Base-by-base conservation (phyloP, 768 basidiomycete species). In the Leccinum rimulosum region DNA sequence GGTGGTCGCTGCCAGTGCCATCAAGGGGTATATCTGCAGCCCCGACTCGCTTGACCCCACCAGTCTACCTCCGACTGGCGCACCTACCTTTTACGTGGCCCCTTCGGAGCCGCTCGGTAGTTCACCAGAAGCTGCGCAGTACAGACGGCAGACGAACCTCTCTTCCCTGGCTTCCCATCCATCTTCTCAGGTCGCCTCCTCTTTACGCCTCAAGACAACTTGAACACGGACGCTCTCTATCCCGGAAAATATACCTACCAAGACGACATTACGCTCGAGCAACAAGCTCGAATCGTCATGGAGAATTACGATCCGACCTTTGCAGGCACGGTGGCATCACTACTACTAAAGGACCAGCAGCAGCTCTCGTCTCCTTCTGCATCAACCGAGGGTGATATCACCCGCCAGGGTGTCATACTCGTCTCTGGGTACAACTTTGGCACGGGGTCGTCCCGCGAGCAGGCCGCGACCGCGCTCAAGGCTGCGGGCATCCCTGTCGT, bases 181-280 rank as follows among this genome's bases (percentile, higher is more conserved):
- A 74, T 77, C 28, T 97, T 99, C 75, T 74, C 83, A 0, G 97
- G 97, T 1, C 86, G 87, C 0, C 76, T 98, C n/a, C 76, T 98
- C 45, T 99, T 98, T 68, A 83, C 87, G 0, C 97, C 97, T 0
- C 95, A 98, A 68, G 97, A 99, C 73, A 99, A 99, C 70, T 75
- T 99, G 60, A 98, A 95, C 73, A 99, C 97, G 1, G 97, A 99
- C 68, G 97, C 91, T 1, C 93, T 99, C 68, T 99, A 99, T 76
- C 97, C 97, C 1, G 96, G 96, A 19, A 98, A 97, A 74, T 98
- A 97, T 75, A 99, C 96, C 6, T 99, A 99, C 74, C 95, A 97
- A 75, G 97, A 99, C 72, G 97, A 98, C 68, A 97, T 99, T 72
- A 98, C 96, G 2, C 93, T 94, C 36, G 89, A 87, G 61, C 84